Conservation (phyloP, 495 filamentous ascomycete genomes). For the Chaetomium fimeti region DNA sequence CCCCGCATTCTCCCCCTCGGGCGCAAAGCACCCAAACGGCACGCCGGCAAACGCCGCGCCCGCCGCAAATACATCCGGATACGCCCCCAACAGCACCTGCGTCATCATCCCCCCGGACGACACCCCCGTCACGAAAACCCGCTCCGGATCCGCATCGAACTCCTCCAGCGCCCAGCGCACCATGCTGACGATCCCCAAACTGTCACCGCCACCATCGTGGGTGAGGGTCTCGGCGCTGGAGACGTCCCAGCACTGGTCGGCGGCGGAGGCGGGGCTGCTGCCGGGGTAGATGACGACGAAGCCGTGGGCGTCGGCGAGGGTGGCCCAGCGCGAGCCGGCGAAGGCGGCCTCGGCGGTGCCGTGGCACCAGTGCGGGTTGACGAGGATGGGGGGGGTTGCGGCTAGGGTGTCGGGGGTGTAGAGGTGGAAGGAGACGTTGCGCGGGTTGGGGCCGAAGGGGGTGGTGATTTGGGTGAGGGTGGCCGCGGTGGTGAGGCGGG, state of each 20-base stretch:
- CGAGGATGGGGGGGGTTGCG: constrained; percentile 53
- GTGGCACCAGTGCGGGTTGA: constrained; percentile 57
- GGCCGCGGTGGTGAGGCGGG: constrained; percentile 21
- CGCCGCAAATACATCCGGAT: constrained; percentile 58
- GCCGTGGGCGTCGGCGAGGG: constrained; percentile 49
- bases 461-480: constrained; percentile 39
- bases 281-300: constrained; percentile 59
- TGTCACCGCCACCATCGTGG: constrained; percentile 54
- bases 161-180: constrained; percentile 49
- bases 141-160: constrained; percentile 49
- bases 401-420: constrained; percentile 54
- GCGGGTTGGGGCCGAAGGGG: constrained; percentile 50
- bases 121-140: constrained; percentile 53
- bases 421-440: constrained; percentile 54
- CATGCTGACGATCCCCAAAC: constrained; percentile 57
- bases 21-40: constrained; percentile 53
- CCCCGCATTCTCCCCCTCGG: constrained; percentile 37
- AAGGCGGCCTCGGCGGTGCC: constrained; percentile 34
- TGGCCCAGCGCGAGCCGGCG: constrained; percentile 39
- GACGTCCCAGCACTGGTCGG: constrained; percentile 59
- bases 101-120: constrained; percentile 63
- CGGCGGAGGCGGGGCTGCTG: constrained; percentile 39
- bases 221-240: constrained; percentile 45
- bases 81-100: constrained; percentile 57
- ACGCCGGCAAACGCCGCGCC: constrained; percentile 56